phyloP scores from a whole-genome alignment of 2,329 filamentous ascomycete species.

The Colletotrichum tanaceti region DNA sequence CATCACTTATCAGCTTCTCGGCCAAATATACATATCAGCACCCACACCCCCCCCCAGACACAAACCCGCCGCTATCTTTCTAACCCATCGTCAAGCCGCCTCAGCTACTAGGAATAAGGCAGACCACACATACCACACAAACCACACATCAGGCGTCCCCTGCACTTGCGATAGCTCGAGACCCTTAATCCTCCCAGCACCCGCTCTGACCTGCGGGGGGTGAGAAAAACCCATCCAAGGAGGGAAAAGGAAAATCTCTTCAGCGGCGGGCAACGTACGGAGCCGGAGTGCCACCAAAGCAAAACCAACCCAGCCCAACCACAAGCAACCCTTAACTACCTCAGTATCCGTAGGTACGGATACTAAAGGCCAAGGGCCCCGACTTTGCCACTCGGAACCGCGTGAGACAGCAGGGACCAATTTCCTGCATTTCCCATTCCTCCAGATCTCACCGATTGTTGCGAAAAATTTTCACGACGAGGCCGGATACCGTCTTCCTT shows the following conservation, averaged over 20 bases:
- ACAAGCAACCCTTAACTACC: not conserved
- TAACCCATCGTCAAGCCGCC: conserved; percentile 38
- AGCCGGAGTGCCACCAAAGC: conserved; percentile 1
- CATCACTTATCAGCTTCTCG: conserved; percentile 41
- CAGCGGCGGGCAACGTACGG: conserved; percentile 23
- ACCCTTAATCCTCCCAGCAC: conserved; percentile 39
- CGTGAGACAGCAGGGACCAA: conserved; percentile 32
- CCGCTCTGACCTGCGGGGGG: conserved; percentile 35
- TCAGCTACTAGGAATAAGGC: conserved; percentile 37
- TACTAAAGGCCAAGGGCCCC: conserved; percentile 22
- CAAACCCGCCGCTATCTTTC: conserved; percentile 40
- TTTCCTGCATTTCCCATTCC: conserved; percentile 38
- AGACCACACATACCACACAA: conserved; percentile 16
- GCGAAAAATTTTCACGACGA: conserved; percentile 35
- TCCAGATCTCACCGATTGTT: conserved; percentile 25
- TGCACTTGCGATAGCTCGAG: conserved; percentile 34
- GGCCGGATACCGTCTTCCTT: conserved; percentile 23
- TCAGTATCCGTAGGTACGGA: not conserved
- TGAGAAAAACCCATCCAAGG: conserved; percentile 3
- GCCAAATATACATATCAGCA: conserved; percentile 37
- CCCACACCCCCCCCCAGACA: conserved; percentile 27
- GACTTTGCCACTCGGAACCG: conserved; percentile 37
- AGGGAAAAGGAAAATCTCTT: conserved; percentile 30
- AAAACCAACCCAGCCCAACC: not conserved
- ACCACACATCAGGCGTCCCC: conserved; percentile 37